phyloP scores from a whole-genome alignment of 2,329 filamentous ascomycete species.

The Neonectria punicea region DNA sequence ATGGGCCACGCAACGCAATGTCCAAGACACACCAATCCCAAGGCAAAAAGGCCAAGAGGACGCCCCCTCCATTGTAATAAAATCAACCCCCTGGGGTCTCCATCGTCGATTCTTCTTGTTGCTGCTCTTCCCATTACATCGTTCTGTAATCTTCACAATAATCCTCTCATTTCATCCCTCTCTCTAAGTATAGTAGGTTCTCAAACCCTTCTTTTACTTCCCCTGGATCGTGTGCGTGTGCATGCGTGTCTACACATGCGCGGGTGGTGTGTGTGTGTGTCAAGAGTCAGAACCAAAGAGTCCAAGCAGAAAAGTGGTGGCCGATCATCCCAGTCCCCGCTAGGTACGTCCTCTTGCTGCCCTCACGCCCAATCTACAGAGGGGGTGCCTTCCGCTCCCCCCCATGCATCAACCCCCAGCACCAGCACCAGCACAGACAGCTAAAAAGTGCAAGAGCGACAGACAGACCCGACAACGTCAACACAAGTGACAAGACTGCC shows the following conservation, averaged over 20 bases:
- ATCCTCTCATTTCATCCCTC: neutral
- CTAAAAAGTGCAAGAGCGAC: constrained; percentile 13
- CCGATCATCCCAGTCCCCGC: neutral
- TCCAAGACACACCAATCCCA: neutral
- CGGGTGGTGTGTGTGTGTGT: neutral
- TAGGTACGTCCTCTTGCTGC: neutral
- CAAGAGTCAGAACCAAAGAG: neutral
- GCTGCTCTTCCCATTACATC: neutral
- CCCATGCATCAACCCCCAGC: constrained; percentile 5
- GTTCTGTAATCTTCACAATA: neutral
- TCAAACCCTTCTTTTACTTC: neutral
- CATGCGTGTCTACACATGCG: neutral
- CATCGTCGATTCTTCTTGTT: neutral
- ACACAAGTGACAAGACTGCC: neutral
- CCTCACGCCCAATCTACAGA: constrained; percentile 1
- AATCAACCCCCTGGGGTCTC: neutral
- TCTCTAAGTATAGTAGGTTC: neutral
- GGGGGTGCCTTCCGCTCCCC: neutral
- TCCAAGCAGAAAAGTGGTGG: neutral
- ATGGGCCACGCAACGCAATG: neutral
- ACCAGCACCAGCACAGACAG: constrained; percentile 10
- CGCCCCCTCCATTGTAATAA: neutral
- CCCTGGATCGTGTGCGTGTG: neutral
- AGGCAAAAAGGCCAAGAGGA: neutral
- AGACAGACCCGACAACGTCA: constrained; percentile 9